Evolutionary conservation across 805 yeast species (phyloP).

Genomic region (Hanseniaspora lindneri): DNA sequence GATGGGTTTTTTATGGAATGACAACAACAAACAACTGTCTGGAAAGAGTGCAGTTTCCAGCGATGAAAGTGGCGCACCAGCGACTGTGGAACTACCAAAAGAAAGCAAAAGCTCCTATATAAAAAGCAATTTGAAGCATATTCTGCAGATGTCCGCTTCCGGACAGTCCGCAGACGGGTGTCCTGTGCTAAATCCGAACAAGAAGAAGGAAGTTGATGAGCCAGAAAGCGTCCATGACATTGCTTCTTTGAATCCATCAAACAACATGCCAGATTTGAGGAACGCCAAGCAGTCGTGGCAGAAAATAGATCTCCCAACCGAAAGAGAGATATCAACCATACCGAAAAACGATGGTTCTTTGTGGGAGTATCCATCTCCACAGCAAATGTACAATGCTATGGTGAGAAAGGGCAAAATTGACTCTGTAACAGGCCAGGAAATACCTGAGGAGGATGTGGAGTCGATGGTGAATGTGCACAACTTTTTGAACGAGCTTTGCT

Average conservation of each 20-base stretch:
- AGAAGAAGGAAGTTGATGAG: conserved; percentile 14
- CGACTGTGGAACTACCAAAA: conserved; percentile 13
- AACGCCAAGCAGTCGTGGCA: conserved; percentile 69
- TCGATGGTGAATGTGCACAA: conserved; percentile 96
- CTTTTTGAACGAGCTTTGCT: conserved; percentile 91
- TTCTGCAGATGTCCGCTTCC: conserved; percentile 13
- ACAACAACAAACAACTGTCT: conserved; percentile 17
- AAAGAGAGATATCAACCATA: conserved; percentile 69
- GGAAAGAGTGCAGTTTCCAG: neutral
- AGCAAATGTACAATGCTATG: conserved; percentile 98
- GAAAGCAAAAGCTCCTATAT: conserved; percentile 32
- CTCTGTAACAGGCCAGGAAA: conserved; percentile 43
- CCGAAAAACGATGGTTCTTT: conserved; percentile 66
- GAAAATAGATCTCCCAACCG: conserved; percentile 62
- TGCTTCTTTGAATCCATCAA: conserved; percentile 54
- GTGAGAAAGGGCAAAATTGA: conserved; percentile 69
- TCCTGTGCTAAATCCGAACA: conserved; percentile 13
- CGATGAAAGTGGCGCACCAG: conserved; percentile 17
- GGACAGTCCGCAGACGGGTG: conserved; percentile 17
- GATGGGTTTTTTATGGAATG: conserved; percentile 93
- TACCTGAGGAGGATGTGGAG: conserved; percentile 92
- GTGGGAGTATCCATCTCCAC: conserved; percentile 99
- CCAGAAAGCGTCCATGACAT: conserved; percentile 18
- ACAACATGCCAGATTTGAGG: conserved; percentile 72
- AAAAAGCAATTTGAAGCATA: conserved; percentile 22